Conservation (phyloP, 108 stramenopile genomes). For the Nitzschia inconspicua region DNA sequence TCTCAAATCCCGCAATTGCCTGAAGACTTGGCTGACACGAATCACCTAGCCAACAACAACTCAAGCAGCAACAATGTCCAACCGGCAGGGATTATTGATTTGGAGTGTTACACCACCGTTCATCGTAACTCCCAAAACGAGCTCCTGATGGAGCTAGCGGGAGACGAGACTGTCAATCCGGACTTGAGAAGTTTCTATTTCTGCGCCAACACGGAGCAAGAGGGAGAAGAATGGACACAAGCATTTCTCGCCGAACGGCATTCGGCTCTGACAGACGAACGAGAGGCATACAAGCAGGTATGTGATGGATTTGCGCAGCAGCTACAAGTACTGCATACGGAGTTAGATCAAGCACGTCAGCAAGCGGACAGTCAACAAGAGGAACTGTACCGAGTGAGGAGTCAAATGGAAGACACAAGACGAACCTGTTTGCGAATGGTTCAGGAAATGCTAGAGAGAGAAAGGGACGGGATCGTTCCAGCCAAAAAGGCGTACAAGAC, state of each 20-base stretch:
- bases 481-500: conserved; percentile 44
- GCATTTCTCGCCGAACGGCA: conserved; percentile 76
- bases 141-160: conserved; percentile 73
- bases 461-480: not conserved
- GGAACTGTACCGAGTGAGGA: conserved; percentile 68
- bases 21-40: not conserved
- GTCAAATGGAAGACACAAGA: conserved; percentile 61
- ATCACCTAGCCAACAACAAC: not conserved
- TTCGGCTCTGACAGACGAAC: conserved; percentile 78
- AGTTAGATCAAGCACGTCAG: conserved; percentile 63
- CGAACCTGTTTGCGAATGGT: conserved; percentile 55
- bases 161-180: conserved; percentile 77
- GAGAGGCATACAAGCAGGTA: conserved; percentile 86
- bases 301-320: conserved; percentile 87
- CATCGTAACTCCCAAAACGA: conserved; percentile 65
- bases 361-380: conserved; percentile 58
- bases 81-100: conserved; percentile 93
- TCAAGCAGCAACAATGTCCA: conserved; percentile 33
- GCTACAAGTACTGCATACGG: conserved; percentile 59
- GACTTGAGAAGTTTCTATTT: conserved; percentile 89
- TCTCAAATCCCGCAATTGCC: not conserved
- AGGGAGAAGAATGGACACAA: conserved; percentile 77
- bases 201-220: conserved; percentile 59
- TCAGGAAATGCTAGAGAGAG: conserved; percentile 57
- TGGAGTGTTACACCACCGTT: conserved; percentile 90